Evolutionary conservation across 345 rosid genomes (phyloP), one percentile per base, ranked within the genome.

Genomic region (Zanthoxylum bungeanum): DNA sequence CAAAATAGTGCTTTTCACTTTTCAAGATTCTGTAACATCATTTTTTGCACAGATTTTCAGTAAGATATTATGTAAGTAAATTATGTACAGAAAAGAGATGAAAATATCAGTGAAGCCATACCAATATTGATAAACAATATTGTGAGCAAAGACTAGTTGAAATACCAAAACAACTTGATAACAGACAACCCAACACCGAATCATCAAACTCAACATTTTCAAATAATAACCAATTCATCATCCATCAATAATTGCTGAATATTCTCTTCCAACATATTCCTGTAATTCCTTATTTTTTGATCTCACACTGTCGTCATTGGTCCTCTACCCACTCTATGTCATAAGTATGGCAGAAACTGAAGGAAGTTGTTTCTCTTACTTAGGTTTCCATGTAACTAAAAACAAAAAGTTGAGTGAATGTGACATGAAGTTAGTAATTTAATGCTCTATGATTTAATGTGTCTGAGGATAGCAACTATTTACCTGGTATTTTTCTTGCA

Each of bases 401-500:
- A 33, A 46, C 30, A 28, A 12, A 3, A 39, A 33, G 24, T 19
- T n/a, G n/a, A n/a, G 53, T 10, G 12, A 11, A 10, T 22, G 14
- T 7, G 10, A 60, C 19, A n/a, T n/a, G n/a, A n/a, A 59, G 16
- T 19, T 6, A 59, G 19, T 33, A 59, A 34, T 4, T 59, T 0
- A 33, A 8, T 59, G 24, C 64, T 59, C 12, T 19, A n/a, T 5
- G 27, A 40, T 40, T 40, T 27, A 60, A 37, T 16, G 16, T 44
- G 19, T 33, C 33, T 28, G 2, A 50, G 11, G 4, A 0, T 3
- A 27, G 24, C n/a, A 3, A 14, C 11, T 5, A 68, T 52, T 50
- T 66, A 88, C 99, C 91, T 90, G 97, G 80, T 82, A 92, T 75
- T 89, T 89, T 78, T 92, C 99, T 87, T 90, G 98, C 97, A 95